Conservation (phyloP, 495 filamentous ascomycete genomes). For the Daldinia caldariorum region DNA sequence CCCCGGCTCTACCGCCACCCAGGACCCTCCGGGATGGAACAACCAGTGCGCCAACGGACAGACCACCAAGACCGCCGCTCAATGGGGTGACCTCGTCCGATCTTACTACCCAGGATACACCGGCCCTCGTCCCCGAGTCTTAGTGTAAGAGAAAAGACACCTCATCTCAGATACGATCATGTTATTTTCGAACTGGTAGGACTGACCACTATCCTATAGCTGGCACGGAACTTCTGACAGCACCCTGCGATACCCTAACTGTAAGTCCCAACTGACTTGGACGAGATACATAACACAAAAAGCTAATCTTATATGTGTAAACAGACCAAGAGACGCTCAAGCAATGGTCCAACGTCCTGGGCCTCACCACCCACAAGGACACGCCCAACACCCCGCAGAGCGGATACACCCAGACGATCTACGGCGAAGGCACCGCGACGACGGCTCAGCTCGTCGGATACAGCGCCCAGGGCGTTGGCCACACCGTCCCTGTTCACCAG, state of each 20-base stretch:
- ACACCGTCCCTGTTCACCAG: slow-evolving; percentile 59
- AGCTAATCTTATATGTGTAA: slow-evolving; percentile 16
- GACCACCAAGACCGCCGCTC: slow-evolving; percentile 54
- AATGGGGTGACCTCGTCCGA: slow-evolving; percentile 61
- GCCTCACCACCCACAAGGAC: slow-evolving; percentile 51
- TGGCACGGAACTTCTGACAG: slow-evolving; percentile 58
- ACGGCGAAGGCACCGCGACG: slow-evolving; percentile 58
- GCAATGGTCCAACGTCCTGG: slow-evolving; percentile 56
- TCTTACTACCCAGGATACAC: slow-evolving; percentile 62
- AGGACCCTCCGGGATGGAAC: slow-evolving; percentile 61
- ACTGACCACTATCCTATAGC: slow-evolving; percentile 39
- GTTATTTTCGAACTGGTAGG: background rate
- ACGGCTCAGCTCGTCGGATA: slow-evolving; percentile 59
- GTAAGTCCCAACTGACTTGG: slow-evolving; percentile 24
- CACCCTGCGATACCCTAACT: slow-evolving; percentile 57
- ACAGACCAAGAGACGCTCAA: slow-evolving; percentile 52
- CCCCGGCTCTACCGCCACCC: slow-evolving; percentile 53
- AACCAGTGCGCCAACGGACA: slow-evolving; percentile 58
- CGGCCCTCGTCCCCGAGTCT: slow-evolving; percentile 57
- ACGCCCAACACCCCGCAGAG: slow-evolving; percentile 55
- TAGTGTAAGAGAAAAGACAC: slow-evolving; percentile 55
- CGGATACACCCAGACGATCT: slow-evolving; percentile 65
- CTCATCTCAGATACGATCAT: background rate
- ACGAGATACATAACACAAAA: background rate
- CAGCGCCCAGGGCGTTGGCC: slow-evolving; percentile 59